phyloP scores from a whole-genome alignment of 1,284 basidiomycete species.

The Moesziomyces parantarcticus region DNA sequence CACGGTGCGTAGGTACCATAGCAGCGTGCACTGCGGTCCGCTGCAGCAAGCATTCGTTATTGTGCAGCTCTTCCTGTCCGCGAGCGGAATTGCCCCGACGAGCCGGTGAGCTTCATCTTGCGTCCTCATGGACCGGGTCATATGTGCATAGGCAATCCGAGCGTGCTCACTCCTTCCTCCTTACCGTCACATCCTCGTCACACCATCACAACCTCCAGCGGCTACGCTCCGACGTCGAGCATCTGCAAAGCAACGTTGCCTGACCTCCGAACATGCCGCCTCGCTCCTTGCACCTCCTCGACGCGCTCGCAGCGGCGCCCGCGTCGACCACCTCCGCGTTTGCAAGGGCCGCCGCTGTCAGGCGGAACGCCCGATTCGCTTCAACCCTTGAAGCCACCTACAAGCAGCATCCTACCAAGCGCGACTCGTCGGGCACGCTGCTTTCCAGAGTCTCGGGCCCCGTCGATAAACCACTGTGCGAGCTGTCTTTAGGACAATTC shows the following conservation, averaged over 20 bases:
- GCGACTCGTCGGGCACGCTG: conserved; percentile 12
- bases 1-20: too few species aligned
- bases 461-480: conserved; percentile 74
- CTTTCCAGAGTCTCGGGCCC: conserved; percentile 71
- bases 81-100: neutral
- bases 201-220: neutral
- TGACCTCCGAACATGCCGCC: conserved; percentile 7
- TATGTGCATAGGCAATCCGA: too few species aligned
- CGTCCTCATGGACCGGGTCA: neutral
- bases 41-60: too few species aligned
- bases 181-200: conserved; percentile 1
- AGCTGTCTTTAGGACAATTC: conserved; percentile 75
- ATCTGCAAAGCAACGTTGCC: neutral
- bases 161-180: too few species aligned
- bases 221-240: neutral
- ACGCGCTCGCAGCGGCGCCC: neutral
- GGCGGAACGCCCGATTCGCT: conserved; percentile 7
- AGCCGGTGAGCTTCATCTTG: neutral
- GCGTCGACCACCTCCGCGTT: neutral
- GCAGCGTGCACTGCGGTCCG: too few species aligned
- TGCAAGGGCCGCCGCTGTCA: neutral
- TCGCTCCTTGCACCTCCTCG: conserved; percentile 4
- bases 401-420: conserved; percentile 31
- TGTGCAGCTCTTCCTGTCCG: too few species aligned
- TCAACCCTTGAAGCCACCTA: conserved; percentile 14